Base-by-base conservation (phyloP, 768 basidiomycete genomes). In the Tricholoma sp. region DNA sequence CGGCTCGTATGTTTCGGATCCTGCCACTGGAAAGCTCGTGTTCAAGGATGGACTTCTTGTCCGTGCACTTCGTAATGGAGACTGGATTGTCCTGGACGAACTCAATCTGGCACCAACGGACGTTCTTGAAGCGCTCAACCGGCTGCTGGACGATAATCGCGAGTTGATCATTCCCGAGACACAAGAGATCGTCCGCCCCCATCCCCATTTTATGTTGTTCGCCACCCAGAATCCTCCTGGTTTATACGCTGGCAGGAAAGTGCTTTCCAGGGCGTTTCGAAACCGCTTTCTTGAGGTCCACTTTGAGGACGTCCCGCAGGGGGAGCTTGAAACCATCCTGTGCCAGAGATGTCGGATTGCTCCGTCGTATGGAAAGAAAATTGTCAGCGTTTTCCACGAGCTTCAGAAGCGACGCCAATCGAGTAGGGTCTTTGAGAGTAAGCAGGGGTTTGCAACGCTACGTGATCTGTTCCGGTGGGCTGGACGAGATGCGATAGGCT, bases 401-500 rank as follows among this genome's bases (percentile, higher is more conserved):
- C 76, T 99, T 3, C 94, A 96, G 68, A 92, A 91, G 58, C 88
- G 93, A 29, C 82, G 97, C 6, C 95, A 98, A 69, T 82, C 87
- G 0, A 82, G 89, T 36, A 84, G 97, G 28, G 90, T 99, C 36
- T 99, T 99, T 66, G 97, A 99, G 72, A 96, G 94, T 66, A 98
- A 95, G 70, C 90, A 96, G 50, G 89, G 94, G 1, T 99, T 98
- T 66, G 97, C 92, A 0, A 99, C 97, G 1, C 80, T 99, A 4
- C 91, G 97, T 39, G 97, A 99, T 67, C 75, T 99, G 15, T 99
- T 99, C 73, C 85, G 97, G 44, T 99, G 97, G 97, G 97, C 94
- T 6, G 88, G 87, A 4, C 77, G 97, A 56, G 91, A 91, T 56
- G 94, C 94, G 1, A 74, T 91, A 50, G 87, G 89, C 8, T 93